Conservation (phyloP, 345 rosid genomes). For the Moringa oleifera region DNA sequence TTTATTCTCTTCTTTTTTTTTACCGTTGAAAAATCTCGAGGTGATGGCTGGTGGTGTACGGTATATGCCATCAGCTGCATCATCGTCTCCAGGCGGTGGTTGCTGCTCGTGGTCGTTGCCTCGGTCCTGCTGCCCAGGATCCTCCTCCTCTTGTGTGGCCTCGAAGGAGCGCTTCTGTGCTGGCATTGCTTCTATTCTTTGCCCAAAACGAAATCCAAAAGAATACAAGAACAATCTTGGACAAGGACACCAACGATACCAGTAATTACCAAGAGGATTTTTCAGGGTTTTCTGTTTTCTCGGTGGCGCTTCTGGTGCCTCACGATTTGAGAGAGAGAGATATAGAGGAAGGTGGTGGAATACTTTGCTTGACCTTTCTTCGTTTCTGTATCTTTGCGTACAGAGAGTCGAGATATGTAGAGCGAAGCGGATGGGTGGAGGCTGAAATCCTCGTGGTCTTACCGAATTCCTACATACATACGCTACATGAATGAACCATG, state of each 20-base stretch:
- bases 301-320: not conserved
- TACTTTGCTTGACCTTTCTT: slow-evolving; percentile 8
- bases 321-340: not conserved
- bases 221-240: not conserved
- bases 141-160: slow-evolving; percentile 6
- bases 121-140: slow-evolving; percentile 11
- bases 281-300: not conserved
- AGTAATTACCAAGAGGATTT: not conserved
- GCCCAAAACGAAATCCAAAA: not conserved
- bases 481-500: no score
- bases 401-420: no score
- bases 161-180: slow-evolving; percentile 29
- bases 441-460: not conserved
- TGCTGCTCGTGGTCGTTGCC: slow-evolving; percentile 12
- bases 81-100: slow-evolving; percentile 9
- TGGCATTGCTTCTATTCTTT: slow-evolving; percentile 23
- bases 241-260: not conserved
- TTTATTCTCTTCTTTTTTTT: not conserved
- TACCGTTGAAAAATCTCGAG: not conserved
- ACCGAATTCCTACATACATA: not conserved
- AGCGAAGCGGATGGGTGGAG: not conserved
- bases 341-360: slow-evolving; percentile 6
- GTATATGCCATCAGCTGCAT: slow-evolving; percentile 15
- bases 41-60: not conserved
- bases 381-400: not conserved